Percentiles rank a stretch among this genome's conserved stretches.
These are phyloP conservation scores for Dendrobium nobile DNA, from an alignment of 106 monocot genomes.

Conservation along the genomic window DNA sequence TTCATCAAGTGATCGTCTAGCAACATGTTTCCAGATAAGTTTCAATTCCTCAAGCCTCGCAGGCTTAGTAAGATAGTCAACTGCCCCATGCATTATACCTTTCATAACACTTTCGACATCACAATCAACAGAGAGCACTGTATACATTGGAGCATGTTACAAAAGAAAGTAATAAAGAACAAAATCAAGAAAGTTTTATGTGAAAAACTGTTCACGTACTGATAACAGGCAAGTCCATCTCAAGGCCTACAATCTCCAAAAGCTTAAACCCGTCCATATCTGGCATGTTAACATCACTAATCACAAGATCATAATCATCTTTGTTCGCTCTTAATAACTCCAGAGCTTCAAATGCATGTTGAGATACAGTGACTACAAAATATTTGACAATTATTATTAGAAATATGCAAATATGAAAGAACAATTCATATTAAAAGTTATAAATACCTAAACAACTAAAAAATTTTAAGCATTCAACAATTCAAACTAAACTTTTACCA, in stretches of 20 bases:
- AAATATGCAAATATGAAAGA: neutral
- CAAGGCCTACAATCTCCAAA: slow-evolving; percentile 19
- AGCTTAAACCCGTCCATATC: slow-evolving; percentile 38
- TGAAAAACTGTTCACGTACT: slow-evolving; percentile 17
- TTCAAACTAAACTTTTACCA: too few relatives aligned
- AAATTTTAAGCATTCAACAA: too few relatives aligned
- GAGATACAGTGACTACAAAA: slow-evolving; percentile 22
- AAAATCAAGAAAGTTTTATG: neutral
- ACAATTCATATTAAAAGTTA: too few relatives aligned
- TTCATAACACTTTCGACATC: slow-evolving; percentile 25
- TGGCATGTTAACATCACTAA: slow-evolving; percentile 38
- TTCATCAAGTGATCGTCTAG: slow-evolving; percentile 4
- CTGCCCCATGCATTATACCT: slow-evolving; percentile 28
- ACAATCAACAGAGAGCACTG: slow-evolving; percentile 28
- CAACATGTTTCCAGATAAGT: slow-evolving; percentile 37
- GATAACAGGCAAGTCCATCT: slow-evolving; percentile 32
- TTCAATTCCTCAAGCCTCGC: slow-evolving; percentile 24
- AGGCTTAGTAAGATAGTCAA: slow-evolving; percentile 31
- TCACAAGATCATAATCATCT: slow-evolving; percentile 23
- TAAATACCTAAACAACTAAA: too few relatives aligned
- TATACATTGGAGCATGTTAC: neutral
- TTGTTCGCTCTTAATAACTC: slow-evolving; percentile 23
- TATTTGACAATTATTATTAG: neutral
- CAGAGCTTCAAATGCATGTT: slow-evolving; percentile 17
- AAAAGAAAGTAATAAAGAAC: neutral